Evolutionary conservation across 176 grass and related monocot genomes (phyloP), one percentile per base, ranked within the genome.

Genomic region (Hordeum marinum): DNA sequence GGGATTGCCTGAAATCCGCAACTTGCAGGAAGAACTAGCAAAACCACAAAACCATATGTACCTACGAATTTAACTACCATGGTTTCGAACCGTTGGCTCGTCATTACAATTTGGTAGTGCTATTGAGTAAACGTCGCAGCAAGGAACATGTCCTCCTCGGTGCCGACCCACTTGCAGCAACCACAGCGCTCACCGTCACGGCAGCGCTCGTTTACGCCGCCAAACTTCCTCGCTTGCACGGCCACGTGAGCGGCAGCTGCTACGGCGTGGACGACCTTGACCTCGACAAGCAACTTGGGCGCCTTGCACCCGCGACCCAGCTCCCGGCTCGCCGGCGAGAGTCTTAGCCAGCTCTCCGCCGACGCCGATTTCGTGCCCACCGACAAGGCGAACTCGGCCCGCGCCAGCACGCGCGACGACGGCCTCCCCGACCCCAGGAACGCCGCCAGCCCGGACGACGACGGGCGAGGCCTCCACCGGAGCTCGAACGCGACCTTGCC

Each of bases 121-220:
- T 76, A 5, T 10, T 80, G 27, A 62, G 42, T 32, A 73, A 90
- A 89, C 23, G 91, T 92, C 5, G 87, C 91, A 4, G 91, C 81
- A 6, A 87, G 87, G 82, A 92, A 92, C 76, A 90, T 90, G 59
- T 92, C 87, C 57, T 92, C 87, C 81, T 92, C 91, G 60, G 24
- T 92, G 60, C 91, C 87, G 20, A 87, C 65, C 91, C 91, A 90
- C 9, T 67, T 63, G 18, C 91, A 92, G 76, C 89, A 57, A 1
- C 11, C 71, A 66, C 87, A 92, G 11, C 77, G 52, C 65, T 84
- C 68, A 72, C 77, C 85, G 5, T 36, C 68, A 1, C 46, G 35
- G 87, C 76, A 87, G 39, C 87, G 79, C 35, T 6, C 41, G 20
- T 8, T 39, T 3, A 5, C 6, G 57, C 13, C 63, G 46, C 65